Conservation (phyloP, 306 rosid genomes). For the Nissolia schottii region DNA sequence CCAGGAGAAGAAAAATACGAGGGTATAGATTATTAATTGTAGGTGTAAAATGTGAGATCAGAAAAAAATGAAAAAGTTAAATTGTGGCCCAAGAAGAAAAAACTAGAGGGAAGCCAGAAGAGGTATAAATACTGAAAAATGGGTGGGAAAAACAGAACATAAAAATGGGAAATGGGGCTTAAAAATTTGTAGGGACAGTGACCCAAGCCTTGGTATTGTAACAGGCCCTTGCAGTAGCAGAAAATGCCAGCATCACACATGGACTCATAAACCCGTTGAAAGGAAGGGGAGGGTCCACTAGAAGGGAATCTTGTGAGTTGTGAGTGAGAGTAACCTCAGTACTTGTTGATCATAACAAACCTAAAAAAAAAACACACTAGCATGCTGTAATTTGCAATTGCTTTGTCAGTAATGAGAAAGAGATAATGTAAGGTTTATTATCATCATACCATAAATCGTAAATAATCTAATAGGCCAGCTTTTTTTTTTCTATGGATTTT, state of each 20-base stretch:
- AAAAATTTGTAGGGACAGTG: conserved; percentile 57
- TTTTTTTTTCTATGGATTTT: background rate
- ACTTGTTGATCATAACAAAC: background rate
- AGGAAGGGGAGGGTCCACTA: conserved; percentile 43
- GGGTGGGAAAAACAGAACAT: background rate
- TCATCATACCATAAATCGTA: background rate
- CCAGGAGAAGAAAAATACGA: background rate
- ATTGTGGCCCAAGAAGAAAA: conserved; percentile 3
- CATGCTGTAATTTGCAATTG: conserved; percentile 20
- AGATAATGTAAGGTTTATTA: conserved; percentile 20
- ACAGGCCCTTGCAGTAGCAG: conserved; percentile 36
- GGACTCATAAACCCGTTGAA: conserved; percentile 50
- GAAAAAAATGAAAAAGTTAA: background rate
- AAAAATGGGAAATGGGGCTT: background rate
- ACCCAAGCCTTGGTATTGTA: conserved; percentile 19
- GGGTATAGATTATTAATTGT: background rate
- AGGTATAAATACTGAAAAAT: conserved; percentile 4
- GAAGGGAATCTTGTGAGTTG: conserved; percentile 54
- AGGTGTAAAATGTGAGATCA: background rate
- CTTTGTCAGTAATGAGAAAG: conserved; percentile 24
- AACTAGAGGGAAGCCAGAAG: background rate
- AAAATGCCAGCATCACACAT: conserved; percentile 70
- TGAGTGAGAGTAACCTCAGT: conserved; percentile 30
- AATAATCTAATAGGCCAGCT: background rate
- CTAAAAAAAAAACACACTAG: background rate